Evolutionary conservation across 805 yeast species (phyloP).

Genomic region (Clavispora santaluciae): DNA sequence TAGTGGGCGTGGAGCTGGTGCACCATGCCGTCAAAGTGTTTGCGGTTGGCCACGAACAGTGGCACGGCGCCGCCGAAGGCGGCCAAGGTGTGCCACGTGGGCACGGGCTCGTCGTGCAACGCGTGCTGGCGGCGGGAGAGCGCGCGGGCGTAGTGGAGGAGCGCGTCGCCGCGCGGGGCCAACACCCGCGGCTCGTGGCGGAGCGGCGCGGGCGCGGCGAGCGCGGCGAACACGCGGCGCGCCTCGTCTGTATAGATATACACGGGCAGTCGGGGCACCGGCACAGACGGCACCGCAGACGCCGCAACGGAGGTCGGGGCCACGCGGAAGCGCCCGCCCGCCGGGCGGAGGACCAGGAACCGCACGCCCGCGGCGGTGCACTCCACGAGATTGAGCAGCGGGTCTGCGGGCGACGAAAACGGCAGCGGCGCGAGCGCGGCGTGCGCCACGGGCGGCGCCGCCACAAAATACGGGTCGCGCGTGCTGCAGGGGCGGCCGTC

Average conservation of each 20-base stretch:
- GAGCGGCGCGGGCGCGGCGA: slow-evolving; percentile 28
- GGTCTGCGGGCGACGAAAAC: not conserved
- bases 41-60: slow-evolving; percentile 16
- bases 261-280: not conserved
- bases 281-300: not conserved
- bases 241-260: slow-evolving; percentile 6
- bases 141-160: slow-evolving; percentile 33
- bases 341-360: not conserved
- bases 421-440: not conserved
- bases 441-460: not conserved
- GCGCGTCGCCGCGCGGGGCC: slow-evolving; percentile 26
- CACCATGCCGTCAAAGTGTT: slow-evolving; percentile 37
- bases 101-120: not conserved
- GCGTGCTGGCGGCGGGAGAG: slow-evolving; percentile 23
- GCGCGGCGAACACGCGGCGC: slow-evolving; percentile 14
- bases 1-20: slow-evolving; percentile 19
- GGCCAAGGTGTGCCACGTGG: slow-evolving; percentile 9
- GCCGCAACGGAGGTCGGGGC: not conserved
- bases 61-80: slow-evolving; percentile 21
- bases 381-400: slow-evolving; percentile 1
- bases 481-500: slow-evolving; percentile 32
- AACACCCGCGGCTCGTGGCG: slow-evolving; percentile 22
- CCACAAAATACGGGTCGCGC: slow-evolving; percentile 30
- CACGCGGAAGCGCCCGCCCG: not conserved
- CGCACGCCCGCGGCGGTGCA: not conserved